Base-by-base conservation (phyloP, 495 filamentous ascomycete species). In the Gamarada debralockiae region DNA sequence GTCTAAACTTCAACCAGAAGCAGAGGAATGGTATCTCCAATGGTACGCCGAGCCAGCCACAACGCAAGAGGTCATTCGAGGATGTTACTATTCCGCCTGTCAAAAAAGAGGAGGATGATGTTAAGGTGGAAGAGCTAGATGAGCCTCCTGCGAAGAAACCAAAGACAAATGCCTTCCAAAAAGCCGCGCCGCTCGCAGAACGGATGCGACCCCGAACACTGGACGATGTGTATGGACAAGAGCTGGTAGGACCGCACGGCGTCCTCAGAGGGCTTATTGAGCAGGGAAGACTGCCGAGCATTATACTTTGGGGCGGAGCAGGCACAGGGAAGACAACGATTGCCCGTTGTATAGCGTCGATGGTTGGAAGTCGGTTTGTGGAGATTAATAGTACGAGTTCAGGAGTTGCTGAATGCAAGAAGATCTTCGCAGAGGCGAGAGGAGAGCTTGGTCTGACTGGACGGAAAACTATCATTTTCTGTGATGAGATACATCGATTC, bases 311-410 rank as follows among this genome's bases (percentile, higher is more conserved):
- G 93, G 93, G 93, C 15, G 78, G 80, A 9, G 85, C 92, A 1
- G 93, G 93, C 2, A 96, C 90, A 3, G 93, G 93, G 24, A 98
- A 98, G 70, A 98, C 93, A 1, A 97, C 93, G 0, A 97, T 98
- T 55, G 93, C 92, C 9, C 73, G 92, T n/a, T 88, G 95, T 7
- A 86, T 98, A 50, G 86, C 93, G n/a, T 79, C 82, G 2, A 81
- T 81, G 63, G 87, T 85, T 4, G 87, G 84, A 21, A 84, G 84
- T 50, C 79, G 93, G 8, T 97, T 97, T 64, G 84, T 97, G 51
- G 93, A 98, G 74, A 92, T 98, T 70, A 96, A 95, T 67, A 93
- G 90, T 51, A 96, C 92, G 2, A 90, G 86, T 63, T 83, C 79
- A 6, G 91, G 91, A 0, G 90, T 98, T n/a, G 89, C 79, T 14